phyloP scores from a whole-genome alignment of 2,329 filamentous ascomycete species.

The Metarhizium album region DNA sequence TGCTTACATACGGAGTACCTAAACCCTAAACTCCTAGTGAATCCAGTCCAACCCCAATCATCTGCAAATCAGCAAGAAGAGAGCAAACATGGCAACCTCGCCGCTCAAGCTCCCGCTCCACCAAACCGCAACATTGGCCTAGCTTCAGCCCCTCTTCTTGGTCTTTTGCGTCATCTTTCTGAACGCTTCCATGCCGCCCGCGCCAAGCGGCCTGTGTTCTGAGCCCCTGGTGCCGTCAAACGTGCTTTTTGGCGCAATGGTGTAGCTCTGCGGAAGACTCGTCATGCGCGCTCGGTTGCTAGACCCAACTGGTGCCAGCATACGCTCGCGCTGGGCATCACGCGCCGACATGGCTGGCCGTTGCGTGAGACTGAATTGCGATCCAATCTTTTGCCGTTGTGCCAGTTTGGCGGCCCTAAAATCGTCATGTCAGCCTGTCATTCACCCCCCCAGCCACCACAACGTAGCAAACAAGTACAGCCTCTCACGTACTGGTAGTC shows the following conservation, averaged over 20 bases:
- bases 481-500: constrained; percentile 42
- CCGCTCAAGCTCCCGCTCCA: background rate
- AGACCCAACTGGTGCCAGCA: constrained; percentile 43
- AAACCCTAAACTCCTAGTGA: no score
- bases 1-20: no score
- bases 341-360: constrained; percentile 32
- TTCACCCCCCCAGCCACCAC: background rate
- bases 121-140: background rate
- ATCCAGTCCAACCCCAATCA: no score
- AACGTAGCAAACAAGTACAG: background rate
- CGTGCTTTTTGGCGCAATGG: constrained; percentile 50
- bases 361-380: constrained; percentile 40
- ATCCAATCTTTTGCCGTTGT: constrained; percentile 36
- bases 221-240: constrained; percentile 41
- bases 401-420: constrained; percentile 41
- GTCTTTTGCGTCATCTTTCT: constrained; percentile 54
- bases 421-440: background rate
- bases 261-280: constrained; percentile 46
- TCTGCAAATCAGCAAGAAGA: no score
- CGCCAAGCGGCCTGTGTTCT: constrained; percentile 50
- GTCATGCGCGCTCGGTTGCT: constrained; percentile 47
- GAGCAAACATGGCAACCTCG: background rate
- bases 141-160: constrained; percentile 35
- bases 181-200: constrained; percentile 54
- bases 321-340: constrained; percentile 45